Evolutionary conservation across 371 early-diverging fungal genomes (phyloP).

Genomic region (Mucor piriformis): DNA sequence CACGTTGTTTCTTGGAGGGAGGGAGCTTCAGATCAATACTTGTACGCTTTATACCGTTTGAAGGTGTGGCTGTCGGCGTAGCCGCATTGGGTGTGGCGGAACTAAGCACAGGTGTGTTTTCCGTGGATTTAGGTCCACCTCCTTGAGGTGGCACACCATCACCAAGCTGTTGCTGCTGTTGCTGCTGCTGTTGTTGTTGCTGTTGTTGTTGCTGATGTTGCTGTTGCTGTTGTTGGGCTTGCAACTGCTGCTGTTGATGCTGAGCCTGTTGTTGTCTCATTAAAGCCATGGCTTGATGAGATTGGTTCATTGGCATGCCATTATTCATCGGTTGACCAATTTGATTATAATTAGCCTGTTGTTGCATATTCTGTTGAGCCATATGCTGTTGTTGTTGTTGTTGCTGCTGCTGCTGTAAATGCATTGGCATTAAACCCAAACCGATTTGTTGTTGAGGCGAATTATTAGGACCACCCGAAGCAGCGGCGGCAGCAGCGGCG

Average conservation of each 20-base stretch:
- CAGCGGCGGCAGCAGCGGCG: slow-evolving; percentile 10
- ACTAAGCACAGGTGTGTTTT: slow-evolving; percentile 9
- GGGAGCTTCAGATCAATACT: slow-evolving; percentile 52
- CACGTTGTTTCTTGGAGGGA: slow-evolving; percentile 40
- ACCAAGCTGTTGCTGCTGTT: slow-evolving; percentile 17
- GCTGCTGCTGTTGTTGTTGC: slow-evolving; percentile 23
- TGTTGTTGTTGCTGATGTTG: slow-evolving; percentile 12
- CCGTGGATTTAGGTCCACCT: background rate
- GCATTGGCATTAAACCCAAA: slow-evolving; percentile 8
- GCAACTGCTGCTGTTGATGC: slow-evolving; percentile 25
- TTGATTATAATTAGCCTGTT: slow-evolving; percentile 7
- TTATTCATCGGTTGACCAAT: background rate
- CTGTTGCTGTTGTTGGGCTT: slow-evolving; percentile 11
- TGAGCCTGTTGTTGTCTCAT: slow-evolving; percentile 24
- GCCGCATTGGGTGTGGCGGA: slow-evolving; percentile 6
- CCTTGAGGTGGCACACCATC: background rate
- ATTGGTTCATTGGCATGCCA: slow-evolving; percentile 11
- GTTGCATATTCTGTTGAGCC: too few species aligned
- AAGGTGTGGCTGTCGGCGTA: background rate
- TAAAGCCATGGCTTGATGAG: slow-evolving; percentile 19
- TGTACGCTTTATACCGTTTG: slow-evolving; percentile 35
- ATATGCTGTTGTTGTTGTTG: too few species aligned
- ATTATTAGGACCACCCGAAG: slow-evolving; percentile 10
- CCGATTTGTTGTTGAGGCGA: slow-evolving; percentile 9
- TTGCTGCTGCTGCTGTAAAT: slow-evolving; percentile 19